Evolutionary conservation across 805 yeast species (phyloP), one percentile per base, ranked within the genome.

Genomic region (Candida coquimbonensis): DNA sequence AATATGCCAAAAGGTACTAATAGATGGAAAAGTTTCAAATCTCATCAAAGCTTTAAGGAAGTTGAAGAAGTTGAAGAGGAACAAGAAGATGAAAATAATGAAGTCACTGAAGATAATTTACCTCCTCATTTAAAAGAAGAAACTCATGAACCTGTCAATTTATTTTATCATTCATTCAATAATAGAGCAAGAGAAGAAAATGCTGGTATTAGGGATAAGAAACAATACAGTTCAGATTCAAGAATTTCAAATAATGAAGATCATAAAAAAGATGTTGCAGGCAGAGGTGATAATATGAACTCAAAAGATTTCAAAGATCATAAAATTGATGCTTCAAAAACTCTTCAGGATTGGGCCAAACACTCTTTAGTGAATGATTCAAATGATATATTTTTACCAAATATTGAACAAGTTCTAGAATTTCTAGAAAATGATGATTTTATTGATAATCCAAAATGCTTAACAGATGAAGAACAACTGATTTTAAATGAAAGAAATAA

Each of bases 111-210:
- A n/a, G 51, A 55, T 25, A 45, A 48, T 19, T 33, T 53, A 11
- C 59, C 73, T 1, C 43, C 32, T 1, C 48, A 51, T 16, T 43
- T 56, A 14, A 49, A 52, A 27, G 55, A 50, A 31, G 53, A 55
- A 29, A 12, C 51, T 1, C 52, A 46, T 33, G 42, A 46, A 11
- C 60, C 60, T 12, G 39, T 46, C 1, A 49, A 56, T 19, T 47
- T 57, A 39, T 47, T 47, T 9, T 64, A 61, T 45, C 72, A 72
- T 49, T 81, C 96, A 0, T 91, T 90, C 67, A 91, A 90, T 62
- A 80, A 87, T 58, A 73, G 95, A 56, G 95, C 96, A 0, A 96
- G 97, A 27, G 83, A 75, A 46, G 95, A 87, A 27, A 91, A 91
- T 59, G 66, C 69, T 36, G 98, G 98, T 43, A 75, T 91, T 19